These are phyloP conservation scores for Lentinula detonsa DNA, from an alignment of 768 basidiomycete species.

Conservation along the genomic window DNA sequence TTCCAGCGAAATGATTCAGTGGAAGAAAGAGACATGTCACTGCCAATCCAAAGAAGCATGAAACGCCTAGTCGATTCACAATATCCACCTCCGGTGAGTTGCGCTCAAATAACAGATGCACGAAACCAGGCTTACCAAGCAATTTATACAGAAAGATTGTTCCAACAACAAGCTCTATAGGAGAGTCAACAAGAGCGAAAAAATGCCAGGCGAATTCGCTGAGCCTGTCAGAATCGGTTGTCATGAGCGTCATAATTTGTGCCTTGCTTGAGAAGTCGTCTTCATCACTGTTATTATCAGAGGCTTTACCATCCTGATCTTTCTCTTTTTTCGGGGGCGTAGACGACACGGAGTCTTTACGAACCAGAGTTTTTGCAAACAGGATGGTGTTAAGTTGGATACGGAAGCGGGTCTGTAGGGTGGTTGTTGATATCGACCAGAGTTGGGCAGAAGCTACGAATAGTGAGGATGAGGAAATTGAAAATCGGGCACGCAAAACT, in stretches of 20 bases:
- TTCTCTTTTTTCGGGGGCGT: slow-evolving; percentile 21
- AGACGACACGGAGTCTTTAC: slow-evolving; percentile 79
- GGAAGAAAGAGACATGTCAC: slow-evolving; percentile 70
- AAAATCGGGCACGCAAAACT: not conserved
- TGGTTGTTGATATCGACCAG: slow-evolving; percentile 65
- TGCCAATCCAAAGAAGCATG: slow-evolving; percentile 72
- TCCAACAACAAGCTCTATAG: slow-evolving; percentile 73
- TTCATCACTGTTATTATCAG: slow-evolving; percentile 35
- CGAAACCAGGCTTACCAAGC: slow-evolving; percentile 41
- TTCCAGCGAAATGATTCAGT: slow-evolving; percentile 80
- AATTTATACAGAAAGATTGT: slow-evolving; percentile 71
- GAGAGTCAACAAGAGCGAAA: slow-evolving; percentile 72
- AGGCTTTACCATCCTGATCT: slow-evolving; percentile 8
- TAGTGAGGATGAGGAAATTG: not conserved
- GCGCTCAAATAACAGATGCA: not conserved
- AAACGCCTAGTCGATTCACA: slow-evolving; percentile 35
- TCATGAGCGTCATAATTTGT: slow-evolving; percentile 94
- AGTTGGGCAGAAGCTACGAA: slow-evolving; percentile 57
- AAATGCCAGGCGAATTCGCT: slow-evolving; percentile 80
- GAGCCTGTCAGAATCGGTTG: slow-evolving; percentile 88
- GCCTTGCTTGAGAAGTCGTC: slow-evolving; percentile 62
- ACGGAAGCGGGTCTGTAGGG: slow-evolving; percentile 62
- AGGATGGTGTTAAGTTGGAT: slow-evolving; percentile 80
- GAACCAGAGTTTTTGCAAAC: slow-evolving; percentile 79
- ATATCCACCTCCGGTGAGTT: not conserved